Conservation (phyloP, 345 rosid genomes). For the Populus euphratica region DNA sequence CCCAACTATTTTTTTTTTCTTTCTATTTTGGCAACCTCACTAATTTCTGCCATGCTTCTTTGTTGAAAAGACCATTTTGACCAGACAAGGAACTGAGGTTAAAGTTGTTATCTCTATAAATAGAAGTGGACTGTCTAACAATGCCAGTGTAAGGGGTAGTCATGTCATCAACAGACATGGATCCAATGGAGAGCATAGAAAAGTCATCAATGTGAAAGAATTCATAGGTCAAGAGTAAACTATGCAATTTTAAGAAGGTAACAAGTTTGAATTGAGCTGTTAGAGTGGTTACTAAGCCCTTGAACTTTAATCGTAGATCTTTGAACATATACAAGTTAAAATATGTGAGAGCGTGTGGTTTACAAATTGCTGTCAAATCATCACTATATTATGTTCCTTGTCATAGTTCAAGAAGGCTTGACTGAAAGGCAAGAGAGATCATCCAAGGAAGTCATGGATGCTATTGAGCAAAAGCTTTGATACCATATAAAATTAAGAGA, state of each 20-base stretch:
- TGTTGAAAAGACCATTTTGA: not conserved
- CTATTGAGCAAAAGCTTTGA: not conserved
- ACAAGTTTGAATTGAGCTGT: not conserved
- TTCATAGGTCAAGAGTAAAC: not conserved
- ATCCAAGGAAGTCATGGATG: not conserved
- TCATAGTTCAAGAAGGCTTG: not conserved
- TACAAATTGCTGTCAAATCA: not conserved
- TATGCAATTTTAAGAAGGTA: not conserved
- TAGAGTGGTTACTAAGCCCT: not conserved
- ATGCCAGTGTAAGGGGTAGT: not conserved
- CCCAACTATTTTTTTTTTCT: not conserved
- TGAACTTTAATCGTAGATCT: not conserved
- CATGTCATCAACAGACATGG: not conserved
- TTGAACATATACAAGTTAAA: not conserved
- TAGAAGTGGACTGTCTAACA: not conserved
- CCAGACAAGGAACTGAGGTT: not conserved
- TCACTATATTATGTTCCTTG: not conserved
- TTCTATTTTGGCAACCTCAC: not conserved
- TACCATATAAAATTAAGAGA: not conserved
- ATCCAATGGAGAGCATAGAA: not conserved
- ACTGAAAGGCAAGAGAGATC: not conserved
- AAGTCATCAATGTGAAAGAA: not conserved
- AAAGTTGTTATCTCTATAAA: not conserved
- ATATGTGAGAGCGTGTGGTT: not conserved
- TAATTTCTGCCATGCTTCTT: not conserved